phyloP scores from a whole-genome alignment of 2,329 filamentous ascomycete species.

The Ophiostoma triangulosporum region DNA sequence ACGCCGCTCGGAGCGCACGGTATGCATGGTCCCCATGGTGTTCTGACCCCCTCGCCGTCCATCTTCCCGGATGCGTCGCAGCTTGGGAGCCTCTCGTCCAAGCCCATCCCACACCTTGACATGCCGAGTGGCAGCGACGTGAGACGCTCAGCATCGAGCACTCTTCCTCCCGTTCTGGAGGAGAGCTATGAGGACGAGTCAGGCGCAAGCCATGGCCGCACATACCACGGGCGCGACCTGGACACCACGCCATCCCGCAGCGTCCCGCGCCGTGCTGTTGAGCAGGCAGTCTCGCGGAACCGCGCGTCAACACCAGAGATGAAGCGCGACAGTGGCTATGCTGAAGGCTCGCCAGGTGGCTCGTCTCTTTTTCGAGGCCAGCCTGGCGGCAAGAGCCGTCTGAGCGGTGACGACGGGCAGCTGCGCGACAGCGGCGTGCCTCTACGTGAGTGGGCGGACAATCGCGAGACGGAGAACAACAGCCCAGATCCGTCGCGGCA shows the following conservation, averaged over 20 bases:
- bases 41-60: slow-evolving; percentile 8
- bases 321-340: slow-evolving; percentile 38
- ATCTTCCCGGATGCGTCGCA: slow-evolving; percentile 3
- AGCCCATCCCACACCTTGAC: slow-evolving; percentile 2
- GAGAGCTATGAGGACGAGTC: slow-evolving; percentile 31
- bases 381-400: neutral
- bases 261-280: neutral
- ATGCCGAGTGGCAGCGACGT: slow-evolving; percentile 9
- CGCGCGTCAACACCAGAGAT: slow-evolving; percentile 7
- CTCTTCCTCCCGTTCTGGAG: slow-evolving; percentile 38
- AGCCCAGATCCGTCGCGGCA: neutral
- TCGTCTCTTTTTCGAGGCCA: neutral
- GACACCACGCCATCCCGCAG: slow-evolving; percentile 7
- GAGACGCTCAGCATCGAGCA: slow-evolving; percentile 20
- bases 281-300: neutral
- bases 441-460: slow-evolving; percentile 29
- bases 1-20: neutral
- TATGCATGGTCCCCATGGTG: neutral
- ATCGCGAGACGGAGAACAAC: neutral
- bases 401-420: slow-evolving; percentile 15
- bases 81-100: slow-evolving; percentile 3
- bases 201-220: slow-evolving; percentile 3
- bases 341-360: slow-evolving; percentile 19
- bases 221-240: slow-evolving; percentile 12
- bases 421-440: slow-evolving; percentile 45